phyloP scores from a whole-genome alignment of 2,329 filamentous ascomycete species.

The Exophiala bonariae region DNA sequence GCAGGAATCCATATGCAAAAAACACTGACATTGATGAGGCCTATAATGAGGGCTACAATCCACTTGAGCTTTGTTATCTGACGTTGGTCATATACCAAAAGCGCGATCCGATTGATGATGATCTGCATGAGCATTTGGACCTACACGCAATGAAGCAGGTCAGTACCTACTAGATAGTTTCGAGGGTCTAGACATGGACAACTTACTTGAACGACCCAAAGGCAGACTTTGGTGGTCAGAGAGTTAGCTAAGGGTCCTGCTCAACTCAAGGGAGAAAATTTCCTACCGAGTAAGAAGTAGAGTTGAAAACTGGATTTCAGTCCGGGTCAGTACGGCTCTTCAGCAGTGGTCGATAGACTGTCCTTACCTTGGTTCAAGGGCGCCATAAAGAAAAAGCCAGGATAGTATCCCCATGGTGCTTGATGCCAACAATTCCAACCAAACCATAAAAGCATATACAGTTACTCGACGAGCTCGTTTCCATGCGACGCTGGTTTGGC shows the following conservation, averaged over 20 bases:
- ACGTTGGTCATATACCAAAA: slow-evolving; percentile 41
- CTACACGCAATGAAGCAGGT: slow-evolving; percentile 10
- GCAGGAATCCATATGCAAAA: slow-evolving; percentile 57
- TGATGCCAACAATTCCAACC: not conserved
- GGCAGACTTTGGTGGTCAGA: no score
- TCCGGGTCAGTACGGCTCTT: no score
- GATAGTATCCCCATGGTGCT: not conserved
- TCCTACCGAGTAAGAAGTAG: no score
- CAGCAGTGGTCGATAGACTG: no score
- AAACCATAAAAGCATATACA: not conserved
- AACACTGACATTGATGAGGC: slow-evolving; percentile 53
- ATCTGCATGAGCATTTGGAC: slow-evolving; percentile 44
- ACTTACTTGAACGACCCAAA: no score
- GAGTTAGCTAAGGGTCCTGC: no score
- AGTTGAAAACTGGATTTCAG: no score
- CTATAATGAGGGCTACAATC: slow-evolving; percentile 48
- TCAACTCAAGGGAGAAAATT: no score
- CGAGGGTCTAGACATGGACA: no score
- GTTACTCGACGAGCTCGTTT: not conserved
- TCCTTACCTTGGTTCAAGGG: not conserved
- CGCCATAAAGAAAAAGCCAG: slow-evolving; percentile 1
- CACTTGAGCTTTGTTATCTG: slow-evolving; percentile 47
- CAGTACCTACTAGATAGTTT: not conserved
- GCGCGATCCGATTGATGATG: slow-evolving; percentile 42
- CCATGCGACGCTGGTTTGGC: not conserved